These are phyloP conservation scores for Diatrype stigma DNA, from an alignment of 2,329 filamentous ascomycete genomes.

Conservation along the genomic window DNA sequence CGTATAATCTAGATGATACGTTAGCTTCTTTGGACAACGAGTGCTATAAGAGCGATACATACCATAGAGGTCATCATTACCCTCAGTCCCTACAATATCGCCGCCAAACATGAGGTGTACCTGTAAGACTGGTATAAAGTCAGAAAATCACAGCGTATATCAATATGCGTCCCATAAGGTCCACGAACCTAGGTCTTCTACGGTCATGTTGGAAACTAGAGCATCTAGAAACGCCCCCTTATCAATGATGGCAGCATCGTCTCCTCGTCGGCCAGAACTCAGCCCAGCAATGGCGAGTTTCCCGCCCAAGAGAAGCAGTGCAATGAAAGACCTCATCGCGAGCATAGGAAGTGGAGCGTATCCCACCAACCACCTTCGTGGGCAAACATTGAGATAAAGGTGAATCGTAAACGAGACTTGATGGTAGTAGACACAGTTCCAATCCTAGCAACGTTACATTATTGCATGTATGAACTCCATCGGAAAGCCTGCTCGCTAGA, in stretches of 20 bases:
- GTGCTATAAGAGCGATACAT: background rate
- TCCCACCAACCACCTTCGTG: too few relatives aligned
- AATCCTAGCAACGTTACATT: background rate
- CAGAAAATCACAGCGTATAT: background rate
- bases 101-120: slow-evolving; percentile 40
- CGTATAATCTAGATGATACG: slow-evolving; percentile 22
- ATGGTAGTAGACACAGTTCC: background rate
- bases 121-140: slow-evolving; percentile 29
- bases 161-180: background rate
- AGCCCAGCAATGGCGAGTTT: background rate
- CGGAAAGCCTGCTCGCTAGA: background rate
- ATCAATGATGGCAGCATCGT: slow-evolving; percentile 1
- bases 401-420: too few relatives aligned
- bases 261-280: background rate
- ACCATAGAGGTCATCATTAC: slow-evolving; percentile 35
- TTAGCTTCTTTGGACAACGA: slow-evolving; percentile 9
- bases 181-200: slow-evolving; percentile 25
- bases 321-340: background rate
- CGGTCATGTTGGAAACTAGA: slow-evolving; percentile 28
- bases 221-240: slow-evolving; percentile 22
- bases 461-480: background rate
- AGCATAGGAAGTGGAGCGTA: too few relatives aligned
- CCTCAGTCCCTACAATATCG: slow-evolving; percentile 35
- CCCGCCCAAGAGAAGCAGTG: background rate
- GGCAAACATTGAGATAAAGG: too few relatives aligned